A percentile compares a stretch with the other conserved stretches of the same genome.
phyloP scores from a whole-genome alignment of 306 rosid species.

The Trichosanthes truncata region DNA sequence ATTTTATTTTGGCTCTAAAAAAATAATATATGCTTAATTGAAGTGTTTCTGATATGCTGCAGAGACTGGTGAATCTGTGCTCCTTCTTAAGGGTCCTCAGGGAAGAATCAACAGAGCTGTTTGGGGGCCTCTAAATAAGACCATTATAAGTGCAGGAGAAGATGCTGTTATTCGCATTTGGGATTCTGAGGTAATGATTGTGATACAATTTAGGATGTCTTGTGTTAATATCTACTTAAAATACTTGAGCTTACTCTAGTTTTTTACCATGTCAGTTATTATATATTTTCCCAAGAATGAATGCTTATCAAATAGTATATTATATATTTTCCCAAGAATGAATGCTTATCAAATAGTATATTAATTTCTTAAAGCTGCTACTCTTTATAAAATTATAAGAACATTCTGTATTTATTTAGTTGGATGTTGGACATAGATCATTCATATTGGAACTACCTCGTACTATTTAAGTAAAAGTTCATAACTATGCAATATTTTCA shows the following conservation, averaged over 20 bases:
- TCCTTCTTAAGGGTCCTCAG: conserved; percentile 66
- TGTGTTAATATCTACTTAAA: neutral
- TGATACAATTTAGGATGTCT: neutral
- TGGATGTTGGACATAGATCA: neutral
- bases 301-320: neutral
- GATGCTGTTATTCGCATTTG: conserved; percentile 73
- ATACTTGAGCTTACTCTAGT: neutral
- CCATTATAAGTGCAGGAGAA: conserved; percentile 89
- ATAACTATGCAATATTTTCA: neutral
- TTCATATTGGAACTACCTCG: neutral
- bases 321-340: neutral
- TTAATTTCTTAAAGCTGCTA: neutral
- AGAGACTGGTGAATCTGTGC: conserved; percentile 74
- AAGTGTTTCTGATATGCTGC: conserved; percentile 7
- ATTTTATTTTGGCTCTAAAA: neutral
- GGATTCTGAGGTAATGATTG: conserved; percentile 68
- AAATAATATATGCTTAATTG: neutral
- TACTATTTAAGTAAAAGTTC: neutral
- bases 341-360: neutral
- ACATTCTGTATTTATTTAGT: neutral
- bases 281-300: neutral
- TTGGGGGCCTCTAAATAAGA: conserved; percentile 82
- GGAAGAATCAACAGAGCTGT: conserved; percentile 91
- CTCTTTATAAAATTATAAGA: neutral
- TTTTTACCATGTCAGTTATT: neutral